Evolutionary conservation across 441 rosid species (phyloP).

Genomic region (Gossypium schwendimanii): DNA sequence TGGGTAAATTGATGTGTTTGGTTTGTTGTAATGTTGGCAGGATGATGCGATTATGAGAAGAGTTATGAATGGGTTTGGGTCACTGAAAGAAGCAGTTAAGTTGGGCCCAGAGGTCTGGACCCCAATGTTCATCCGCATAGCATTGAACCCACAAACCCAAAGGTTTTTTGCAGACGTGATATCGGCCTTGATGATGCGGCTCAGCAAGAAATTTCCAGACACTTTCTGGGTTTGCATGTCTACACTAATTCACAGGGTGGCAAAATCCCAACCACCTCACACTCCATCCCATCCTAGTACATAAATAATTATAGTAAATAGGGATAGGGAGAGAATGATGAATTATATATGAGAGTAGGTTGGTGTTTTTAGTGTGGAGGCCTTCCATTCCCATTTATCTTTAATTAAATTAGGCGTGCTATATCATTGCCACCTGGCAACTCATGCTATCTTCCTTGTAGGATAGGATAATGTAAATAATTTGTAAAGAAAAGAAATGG

Average conservation of each 20-base stretch:
- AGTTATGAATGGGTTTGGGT: conserved; percentile 50
- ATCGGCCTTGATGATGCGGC: conserved; percentile 45
- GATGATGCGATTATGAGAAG: conserved; percentile 40
- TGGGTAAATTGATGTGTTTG: too few species aligned
- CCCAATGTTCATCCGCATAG: conserved; percentile 64
- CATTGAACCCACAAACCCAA: conserved; percentile 55
- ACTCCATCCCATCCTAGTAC: conserved; percentile 3
- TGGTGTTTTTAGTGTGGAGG: neutral
- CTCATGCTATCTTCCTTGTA: neutral
- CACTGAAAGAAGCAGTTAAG: conserved; percentile 50
- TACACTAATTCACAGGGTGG: conserved; percentile 42
- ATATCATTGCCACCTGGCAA: neutral
- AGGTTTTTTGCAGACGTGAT: conserved; percentile 43
- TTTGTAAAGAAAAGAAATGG: neutral
- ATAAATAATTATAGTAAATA: neutral
- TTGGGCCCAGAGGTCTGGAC: conserved; percentile 82
- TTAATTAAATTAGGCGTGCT: neutral
- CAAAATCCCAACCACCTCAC: conserved; percentile 13
- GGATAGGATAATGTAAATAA: neutral
- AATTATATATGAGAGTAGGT: neutral
- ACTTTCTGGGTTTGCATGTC: conserved; percentile 57
- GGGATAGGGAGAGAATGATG: neutral
- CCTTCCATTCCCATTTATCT: neutral
- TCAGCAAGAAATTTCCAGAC: conserved; percentile 47
- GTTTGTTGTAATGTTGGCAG: conserved; percentile 26